Evolutionary conservation across 345 rosid genomes (phyloP), one percentile per base, ranked within the genome.

Genomic region (Dipteronia sinensis): DNA sequence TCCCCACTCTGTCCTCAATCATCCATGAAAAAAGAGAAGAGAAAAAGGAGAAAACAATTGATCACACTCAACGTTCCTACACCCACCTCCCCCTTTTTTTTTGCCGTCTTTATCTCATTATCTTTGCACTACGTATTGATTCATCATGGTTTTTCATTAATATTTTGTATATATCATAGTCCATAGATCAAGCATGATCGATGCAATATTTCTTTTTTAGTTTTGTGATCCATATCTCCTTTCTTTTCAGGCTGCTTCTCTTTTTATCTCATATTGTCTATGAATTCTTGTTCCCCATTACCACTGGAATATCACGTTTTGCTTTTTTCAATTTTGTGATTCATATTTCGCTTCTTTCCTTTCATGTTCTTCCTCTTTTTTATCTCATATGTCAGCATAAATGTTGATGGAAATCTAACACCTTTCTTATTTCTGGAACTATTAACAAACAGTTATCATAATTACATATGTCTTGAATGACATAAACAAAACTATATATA

Each of bases 381-480:
- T 59, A 59, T 59, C 64, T 59, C 64, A 6, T 59, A 59, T 59
- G 64, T 59, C 64, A 59, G 64, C 64, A 59, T 7, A 59, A n/a
- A 19, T 59, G 64, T 59, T n/a, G 63, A 59, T 59, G 64, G 25
- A 20, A 59, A 8, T 10, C 27, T 20, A 59, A 59, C 9, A 42
- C 10, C 20, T 58, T 58, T 7, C 7, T 34, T 34, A 34, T 34
- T 34, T 34, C 63, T 2, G 15, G 55, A 58, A 58, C 25, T 58
- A 58, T 58, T 49, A 42, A 49, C 16, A 13, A 49, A 13, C 55
- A 13, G 17, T 49, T 34, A 34, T 34, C 38, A 34, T 34, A 34
- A 34, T 34, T 34, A 56, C n/a, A 56, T 56, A 19, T 19, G 7
- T 56, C 10, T 56, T 56, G 9, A 56, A 3, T 16, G 16, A 55